Evolutionary conservation across 2,329 filamentous ascomycete genomes (phyloP).

Genomic region (Apiospora sp.): DNA sequence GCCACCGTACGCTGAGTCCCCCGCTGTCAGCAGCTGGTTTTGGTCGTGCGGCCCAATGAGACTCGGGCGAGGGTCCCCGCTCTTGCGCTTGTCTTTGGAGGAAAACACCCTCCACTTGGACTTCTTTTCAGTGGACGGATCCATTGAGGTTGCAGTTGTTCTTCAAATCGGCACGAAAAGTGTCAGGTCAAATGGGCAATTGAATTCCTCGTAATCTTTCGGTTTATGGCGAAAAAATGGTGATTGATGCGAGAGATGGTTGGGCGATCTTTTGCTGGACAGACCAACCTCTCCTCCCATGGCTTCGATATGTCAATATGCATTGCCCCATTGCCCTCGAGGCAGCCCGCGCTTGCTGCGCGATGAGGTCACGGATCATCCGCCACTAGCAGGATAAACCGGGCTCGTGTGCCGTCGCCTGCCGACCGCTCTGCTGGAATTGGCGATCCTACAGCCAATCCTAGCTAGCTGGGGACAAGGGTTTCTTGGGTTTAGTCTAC

Average conservation of each 20-base stretch:
- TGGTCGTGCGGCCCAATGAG: neutral
- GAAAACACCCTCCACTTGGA: slow-evolving; percentile 22
- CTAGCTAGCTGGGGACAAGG: neutral
- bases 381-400: neutral
- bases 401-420: neutral
- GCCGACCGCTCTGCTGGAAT: neutral
- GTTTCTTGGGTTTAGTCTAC: too few relatives aligned
- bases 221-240: neutral
- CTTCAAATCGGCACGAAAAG: neutral
- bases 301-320: neutral
- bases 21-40: neutral
- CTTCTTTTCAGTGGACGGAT: slow-evolving; percentile 12
- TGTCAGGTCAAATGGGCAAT: neutral
- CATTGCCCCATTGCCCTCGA: neutral
- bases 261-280: neutral
- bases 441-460: neutral
- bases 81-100: slow-evolving; percentile 18
- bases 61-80: neutral
- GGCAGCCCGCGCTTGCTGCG: slow-evolving; percentile 12
- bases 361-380: slow-evolving; percentile 7
- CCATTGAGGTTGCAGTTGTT: neutral
- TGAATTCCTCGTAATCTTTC: neutral
- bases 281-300: neutral
- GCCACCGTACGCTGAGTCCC: slow-evolving; percentile 25
- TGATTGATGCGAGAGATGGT: neutral